These are phyloP conservation scores for Aureobasidium sp. DNA, from an alignment of 2,329 filamentous ascomycete species.

Conservation along the genomic window DNA sequence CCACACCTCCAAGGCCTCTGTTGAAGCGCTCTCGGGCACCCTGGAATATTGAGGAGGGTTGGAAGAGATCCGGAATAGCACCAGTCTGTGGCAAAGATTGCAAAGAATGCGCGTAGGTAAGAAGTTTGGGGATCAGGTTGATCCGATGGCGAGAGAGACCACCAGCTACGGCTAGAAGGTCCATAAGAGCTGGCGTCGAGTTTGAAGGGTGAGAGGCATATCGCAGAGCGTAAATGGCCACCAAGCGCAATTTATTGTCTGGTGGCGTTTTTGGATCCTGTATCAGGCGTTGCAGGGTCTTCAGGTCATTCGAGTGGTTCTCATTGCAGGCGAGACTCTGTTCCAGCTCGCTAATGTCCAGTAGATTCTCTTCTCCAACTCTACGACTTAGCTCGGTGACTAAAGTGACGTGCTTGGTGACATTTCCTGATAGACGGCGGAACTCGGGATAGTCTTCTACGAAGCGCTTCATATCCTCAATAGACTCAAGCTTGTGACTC, in stretches of 20 bases:
- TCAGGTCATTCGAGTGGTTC: slow-evolving; percentile 85
- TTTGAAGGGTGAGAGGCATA: slow-evolving; percentile 84
- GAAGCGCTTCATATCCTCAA: slow-evolving; percentile 97
- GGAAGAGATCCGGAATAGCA: slow-evolving; percentile 89
- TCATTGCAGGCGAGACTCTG: slow-evolving; percentile 96
- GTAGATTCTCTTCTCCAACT: slow-evolving; percentile 74
- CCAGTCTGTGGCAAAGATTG: slow-evolving; percentile 57
- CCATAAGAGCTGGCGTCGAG: slow-evolving; percentile 74
- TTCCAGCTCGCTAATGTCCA: slow-evolving; percentile 96
- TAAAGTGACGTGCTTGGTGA: slow-evolving; percentile 95
- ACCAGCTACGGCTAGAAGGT: slow-evolving; percentile 79
- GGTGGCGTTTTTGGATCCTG: slow-evolving; percentile 68
- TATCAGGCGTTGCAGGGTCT: slow-evolving; percentile 81
- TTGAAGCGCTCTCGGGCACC: slow-evolving; percentile 83
- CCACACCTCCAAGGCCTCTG: slow-evolving; percentile 81
- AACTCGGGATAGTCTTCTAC: slow-evolving; percentile 99
- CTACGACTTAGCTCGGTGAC: slow-evolving; percentile 88
- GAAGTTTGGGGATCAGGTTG: slow-evolving; percentile 71
- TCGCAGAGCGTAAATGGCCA: slow-evolving; percentile 88
- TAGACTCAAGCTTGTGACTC: slow-evolving; percentile 92
- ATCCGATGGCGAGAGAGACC: slow-evolving; percentile 68
- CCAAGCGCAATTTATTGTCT: slow-evolving; percentile 80
- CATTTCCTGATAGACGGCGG: slow-evolving; percentile 90
- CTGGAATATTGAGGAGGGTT: slow-evolving; percentile 83
- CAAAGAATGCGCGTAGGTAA: slow-evolving; percentile 79